A percentile compares a stretch with the other conserved stretches of the same genome.
Conservation (phyloP, 495 filamentous ascomycete species). For the Geopyxis carbonaria region DNA sequence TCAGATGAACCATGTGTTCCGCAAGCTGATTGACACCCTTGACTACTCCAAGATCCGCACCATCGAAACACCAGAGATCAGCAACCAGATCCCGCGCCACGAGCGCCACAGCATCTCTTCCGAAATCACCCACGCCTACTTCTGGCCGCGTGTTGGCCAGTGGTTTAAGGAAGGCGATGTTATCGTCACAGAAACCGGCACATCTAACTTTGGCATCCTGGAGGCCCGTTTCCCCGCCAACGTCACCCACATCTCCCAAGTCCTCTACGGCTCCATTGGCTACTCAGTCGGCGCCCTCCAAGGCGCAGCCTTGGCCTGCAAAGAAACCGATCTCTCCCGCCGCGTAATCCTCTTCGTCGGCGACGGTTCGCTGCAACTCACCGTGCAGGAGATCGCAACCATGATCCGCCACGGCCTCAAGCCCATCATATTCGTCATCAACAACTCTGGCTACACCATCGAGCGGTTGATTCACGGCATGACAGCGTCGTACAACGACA, state of each 20-base stretch:
- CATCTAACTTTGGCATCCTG: slow-evolving; percentile 78
- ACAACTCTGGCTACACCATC: slow-evolving; percentile 62
- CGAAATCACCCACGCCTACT: slow-evolving; percentile 64
- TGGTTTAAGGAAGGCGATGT: slow-evolving; percentile 63
- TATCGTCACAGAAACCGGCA: slow-evolving; percentile 65
- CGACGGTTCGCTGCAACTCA: slow-evolving; percentile 74
- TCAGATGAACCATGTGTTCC: slow-evolving; percentile 72
- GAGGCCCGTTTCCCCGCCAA: slow-evolving; percentile 64
- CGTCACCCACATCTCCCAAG: slow-evolving; percentile 64
- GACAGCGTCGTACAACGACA: slow-evolving; percentile 65
- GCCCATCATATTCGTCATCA: slow-evolving; percentile 66
- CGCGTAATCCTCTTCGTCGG: slow-evolving; percentile 73
- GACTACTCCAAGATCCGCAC: slow-evolving; percentile 40
- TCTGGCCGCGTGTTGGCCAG: slow-evolving; percentile 68
- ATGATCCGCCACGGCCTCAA: slow-evolving; percentile 64
- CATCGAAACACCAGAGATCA: slow-evolving; percentile 28
- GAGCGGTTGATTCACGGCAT: slow-evolving; percentile 63
- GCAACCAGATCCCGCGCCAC: slow-evolving; percentile 40
- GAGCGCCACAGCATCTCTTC: slow-evolving; percentile 30
- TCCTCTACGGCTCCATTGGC: slow-evolving; percentile 79
- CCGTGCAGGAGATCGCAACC: slow-evolving; percentile 69
- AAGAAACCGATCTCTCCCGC: slow-evolving; percentile 34
- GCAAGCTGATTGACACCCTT: slow-evolving; percentile 46
- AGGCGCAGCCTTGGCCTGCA: slow-evolving; percentile 54
- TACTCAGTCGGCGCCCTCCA: slow-evolving; percentile 66